Conservation (phyloP, 2,329 filamentous ascomycete genomes). For the Exophiala sp. region DNA sequence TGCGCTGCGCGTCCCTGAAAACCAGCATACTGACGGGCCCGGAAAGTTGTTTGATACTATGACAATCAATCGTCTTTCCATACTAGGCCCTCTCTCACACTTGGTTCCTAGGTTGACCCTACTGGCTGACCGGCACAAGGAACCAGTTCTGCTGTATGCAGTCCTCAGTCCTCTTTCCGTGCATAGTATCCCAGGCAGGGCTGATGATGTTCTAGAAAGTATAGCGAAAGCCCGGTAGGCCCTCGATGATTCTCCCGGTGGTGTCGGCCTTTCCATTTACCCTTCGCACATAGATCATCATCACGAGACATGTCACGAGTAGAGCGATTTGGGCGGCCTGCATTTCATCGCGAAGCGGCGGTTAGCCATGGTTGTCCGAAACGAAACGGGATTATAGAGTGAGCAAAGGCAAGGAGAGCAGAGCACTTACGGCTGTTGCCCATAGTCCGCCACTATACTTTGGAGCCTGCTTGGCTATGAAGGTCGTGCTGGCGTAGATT, state of each 20-base stretch:
- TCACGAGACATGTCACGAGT: background rate
- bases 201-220: too few relatives aligned
- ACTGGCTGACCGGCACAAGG: too few relatives aligned
- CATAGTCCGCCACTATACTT: slow-evolving; percentile 26
- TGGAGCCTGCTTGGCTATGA: slow-evolving; percentile 28
- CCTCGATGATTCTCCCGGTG: background rate
- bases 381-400: background rate
- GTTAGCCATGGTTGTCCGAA: background rate
- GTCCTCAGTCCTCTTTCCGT: too few relatives aligned
- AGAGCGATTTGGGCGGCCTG: background rate
- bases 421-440: slow-evolving; percentile 15
- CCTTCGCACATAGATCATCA: background rate
- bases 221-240: background rate
- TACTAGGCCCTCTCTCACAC: too few relatives aligned
- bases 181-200: too few relatives aligned
- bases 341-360: background rate
- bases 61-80: too few relatives aligned
- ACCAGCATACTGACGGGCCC: too few relatives aligned
- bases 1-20: too few relatives aligned
- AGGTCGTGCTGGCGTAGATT: slow-evolving; percentile 27
- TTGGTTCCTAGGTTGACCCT: too few relatives aligned
- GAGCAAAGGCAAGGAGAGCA: background rate
- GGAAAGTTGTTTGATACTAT: too few relatives aligned
- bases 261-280: background rate
- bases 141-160: too few relatives aligned